Conservation (phyloP, 1,139 yeast genomes). For the Magnusiomyces sp. region DNA sequence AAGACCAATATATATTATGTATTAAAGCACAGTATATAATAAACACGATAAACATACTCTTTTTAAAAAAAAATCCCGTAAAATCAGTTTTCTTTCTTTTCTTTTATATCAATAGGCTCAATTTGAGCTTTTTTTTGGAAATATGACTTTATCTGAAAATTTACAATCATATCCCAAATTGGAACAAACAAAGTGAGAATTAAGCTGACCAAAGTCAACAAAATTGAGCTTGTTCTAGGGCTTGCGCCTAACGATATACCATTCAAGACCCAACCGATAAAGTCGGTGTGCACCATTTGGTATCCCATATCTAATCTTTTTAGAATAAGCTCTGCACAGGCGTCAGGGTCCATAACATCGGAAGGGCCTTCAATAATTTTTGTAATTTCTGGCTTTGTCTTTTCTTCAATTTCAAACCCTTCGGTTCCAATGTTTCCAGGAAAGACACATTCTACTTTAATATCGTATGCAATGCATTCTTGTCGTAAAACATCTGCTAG, state of each 20-base stretch:
- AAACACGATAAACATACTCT: not conserved
- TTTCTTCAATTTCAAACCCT: constrained; percentile 75
- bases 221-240: constrained; percentile 55
- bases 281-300: constrained; percentile 72
- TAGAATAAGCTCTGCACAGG: constrained; percentile 57
- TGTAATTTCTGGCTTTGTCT: constrained; percentile 81
- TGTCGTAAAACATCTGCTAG: constrained; percentile 72
- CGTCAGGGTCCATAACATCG: constrained; percentile 54
- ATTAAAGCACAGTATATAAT: no score
- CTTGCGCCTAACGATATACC: constrained; percentile 58
- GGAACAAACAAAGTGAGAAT: constrained; percentile 59
- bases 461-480: constrained; percentile 62
- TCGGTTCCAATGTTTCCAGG: constrained; percentile 91
- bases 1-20: not conserved
- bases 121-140: constrained; percentile 21
- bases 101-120: not conserved
- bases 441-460: constrained; percentile 47
- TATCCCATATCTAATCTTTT: constrained; percentile 54
- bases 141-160: constrained; percentile 46
- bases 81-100: no score
- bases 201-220: constrained; percentile 32
- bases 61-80: not conserved
- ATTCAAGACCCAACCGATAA: constrained; percentile 75
- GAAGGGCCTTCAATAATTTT: constrained; percentile 79
- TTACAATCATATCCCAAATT: constrained; percentile 45